These are phyloP conservation scores for Hexamita inflata DNA, from an alignment of 208 protist species.

Conservation along the genomic window DNA sequence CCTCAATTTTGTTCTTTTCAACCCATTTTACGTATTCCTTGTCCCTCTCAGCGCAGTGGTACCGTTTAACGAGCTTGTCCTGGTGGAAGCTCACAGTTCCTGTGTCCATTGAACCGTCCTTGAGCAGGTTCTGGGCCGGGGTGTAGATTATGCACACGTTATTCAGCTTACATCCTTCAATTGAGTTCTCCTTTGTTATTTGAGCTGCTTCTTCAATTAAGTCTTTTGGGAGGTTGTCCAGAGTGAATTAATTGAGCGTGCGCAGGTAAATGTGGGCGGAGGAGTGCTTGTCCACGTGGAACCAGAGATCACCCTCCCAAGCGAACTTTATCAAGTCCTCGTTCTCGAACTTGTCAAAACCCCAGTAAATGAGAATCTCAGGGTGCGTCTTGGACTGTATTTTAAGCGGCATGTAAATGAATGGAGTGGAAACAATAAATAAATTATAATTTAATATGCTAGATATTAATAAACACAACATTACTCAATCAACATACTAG, in stretches of 20 bases:
- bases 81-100: constrained; percentile 44
- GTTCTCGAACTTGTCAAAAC: constrained; percentile 47
- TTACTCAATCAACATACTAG: no score
- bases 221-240: constrained; percentile 34
- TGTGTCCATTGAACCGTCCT: constrained; percentile 40
- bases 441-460: no score
- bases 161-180: constrained; percentile 41
- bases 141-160: constrained; percentile 41
- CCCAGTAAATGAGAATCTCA: constrained; percentile 37
- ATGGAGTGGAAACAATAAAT: no score
- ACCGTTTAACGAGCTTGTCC: constrained; percentile 30
- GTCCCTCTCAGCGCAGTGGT: background rate
- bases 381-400: background rate
- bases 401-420: no score
- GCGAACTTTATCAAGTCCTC: constrained; percentile 43
- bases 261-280: constrained; percentile 47
- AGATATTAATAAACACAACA: no score
- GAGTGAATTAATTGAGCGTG: background rate
- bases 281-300: constrained; percentile 47
- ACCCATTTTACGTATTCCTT: background rate
- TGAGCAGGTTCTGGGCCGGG: constrained; percentile 37
- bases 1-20: background rate
- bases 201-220: constrained; percentile 42
- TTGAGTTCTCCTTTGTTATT: constrained; percentile 47
- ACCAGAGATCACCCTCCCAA: constrained; percentile 45